Base-by-base conservation (phyloP, 768 basidiomycete genomes). In the Tricholoma furcatifolium region DNA sequence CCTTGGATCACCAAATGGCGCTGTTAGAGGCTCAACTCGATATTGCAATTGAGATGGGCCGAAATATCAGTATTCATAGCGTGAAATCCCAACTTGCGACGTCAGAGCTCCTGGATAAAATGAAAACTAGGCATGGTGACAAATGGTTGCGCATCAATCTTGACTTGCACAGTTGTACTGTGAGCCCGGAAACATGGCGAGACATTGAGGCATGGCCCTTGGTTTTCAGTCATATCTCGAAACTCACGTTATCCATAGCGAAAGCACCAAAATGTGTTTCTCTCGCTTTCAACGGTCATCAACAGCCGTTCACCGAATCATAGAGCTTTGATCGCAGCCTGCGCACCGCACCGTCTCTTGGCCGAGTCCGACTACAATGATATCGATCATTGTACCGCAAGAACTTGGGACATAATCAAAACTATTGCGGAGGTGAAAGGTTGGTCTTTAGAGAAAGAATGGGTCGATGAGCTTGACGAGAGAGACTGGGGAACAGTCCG, bases 131-230 rank as follows among this genome's bases (percentile, higher is more conserved):
- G 62, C 75, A 88, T 50, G 80, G 82, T 5, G 66, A 72, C 7
- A 70, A 67, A 20, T 94, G 88, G 80, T 68, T 72, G 44, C 65
- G 64, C 17, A 84, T 97, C 64, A 95, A 85, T 61, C 69, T 98
- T 43, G 93, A 96, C 65, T 67, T 99, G 60, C 96, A 99, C 67
- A 91, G 88, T 42, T 98, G 93, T 63, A 91, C 92, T 0, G 70
- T 94, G 58, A 92, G 88, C 55, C 74, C 84, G 6, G 81, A 95
- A 63, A 83, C 79, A 34, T 91, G 90, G 84, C 70, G 67, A 50
- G 77, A 78, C 43, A 78, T 96, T 40, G 86, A 94, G 82, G 93
- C 85, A 70, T 47, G 79, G 63, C 41, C 36, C 42, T 11, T n/a
- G 42, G 18, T 18, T n/a, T 47, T 43, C 21, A 38, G 11, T 5